Conservation (phyloP, 1,284 basidiomycete species). For the Anthracocystis setariae region DNA sequence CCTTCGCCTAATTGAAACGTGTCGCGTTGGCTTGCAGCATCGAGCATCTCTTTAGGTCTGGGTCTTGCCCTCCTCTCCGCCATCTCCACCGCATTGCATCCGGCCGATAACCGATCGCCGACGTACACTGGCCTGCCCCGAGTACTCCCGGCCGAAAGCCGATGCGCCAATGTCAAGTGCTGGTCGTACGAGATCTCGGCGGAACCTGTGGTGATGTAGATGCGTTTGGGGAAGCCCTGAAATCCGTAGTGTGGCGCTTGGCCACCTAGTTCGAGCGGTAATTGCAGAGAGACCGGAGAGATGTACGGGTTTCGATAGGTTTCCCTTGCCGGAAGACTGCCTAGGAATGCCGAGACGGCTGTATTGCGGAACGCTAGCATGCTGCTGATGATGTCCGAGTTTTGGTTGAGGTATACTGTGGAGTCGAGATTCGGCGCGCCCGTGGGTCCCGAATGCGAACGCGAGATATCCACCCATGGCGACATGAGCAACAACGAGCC, state of each 20-base stretch:
- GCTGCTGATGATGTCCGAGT: conserved; percentile 59
- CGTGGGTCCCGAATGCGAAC: conserved; percentile 61
- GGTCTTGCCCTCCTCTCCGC: conserved; percentile 50
- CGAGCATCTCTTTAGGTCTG: conserved; percentile 43
- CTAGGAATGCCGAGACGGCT: conserved; percentile 59
- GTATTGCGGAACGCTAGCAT: conserved; percentile 61
- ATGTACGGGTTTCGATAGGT: conserved; percentile 64
- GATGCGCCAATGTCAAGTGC: conserved; percentile 62
- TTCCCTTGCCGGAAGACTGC: conserved; percentile 57
- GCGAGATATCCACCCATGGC: conserved; percentile 64
- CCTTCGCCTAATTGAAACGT: no score
- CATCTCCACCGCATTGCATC: conserved; percentile 42
- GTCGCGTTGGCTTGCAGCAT: no score
- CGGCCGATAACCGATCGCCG: conserved; percentile 42
- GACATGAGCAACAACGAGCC: conserved; percentile 57
- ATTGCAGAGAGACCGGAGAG: conserved; percentile 60
- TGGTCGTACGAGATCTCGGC: conserved; percentile 63
- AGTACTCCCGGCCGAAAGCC: conserved; percentile 55
- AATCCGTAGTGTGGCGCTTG: conserved; percentile 57
- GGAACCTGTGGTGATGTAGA: conserved; percentile 57
- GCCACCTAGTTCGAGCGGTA: conserved; percentile 46
- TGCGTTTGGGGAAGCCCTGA: conserved; percentile 52
- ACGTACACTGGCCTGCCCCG: conserved; percentile 43
- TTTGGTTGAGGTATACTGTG: conserved; percentile 45
- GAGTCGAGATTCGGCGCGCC: conserved; percentile 54